Evolutionary conservation across 2,329 filamentous ascomycete genomes (phyloP).

Genomic region (Xylaria sp.): DNA sequence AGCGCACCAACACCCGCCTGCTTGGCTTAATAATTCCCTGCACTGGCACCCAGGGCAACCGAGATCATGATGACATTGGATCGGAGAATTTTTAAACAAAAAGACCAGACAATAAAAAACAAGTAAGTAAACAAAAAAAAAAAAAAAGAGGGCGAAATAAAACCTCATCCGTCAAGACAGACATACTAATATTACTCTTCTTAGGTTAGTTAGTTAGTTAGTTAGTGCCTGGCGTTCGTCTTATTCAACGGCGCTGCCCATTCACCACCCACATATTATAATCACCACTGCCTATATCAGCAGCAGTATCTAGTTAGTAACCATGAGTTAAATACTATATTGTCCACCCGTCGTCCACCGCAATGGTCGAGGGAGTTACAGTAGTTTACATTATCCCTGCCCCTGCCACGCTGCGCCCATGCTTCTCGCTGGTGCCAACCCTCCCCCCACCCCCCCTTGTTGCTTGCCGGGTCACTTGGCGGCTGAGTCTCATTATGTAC

Average conservation of each 20-base stretch:
- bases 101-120: no score
- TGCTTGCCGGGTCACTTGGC: no score
- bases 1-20: neutral
- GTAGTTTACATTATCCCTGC: slow-evolving; percentile 2
- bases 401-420: slow-evolving; percentile 11
- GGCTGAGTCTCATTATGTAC: slow-evolving; percentile 24
- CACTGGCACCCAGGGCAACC: neutral
- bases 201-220: no score
- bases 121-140: neutral
- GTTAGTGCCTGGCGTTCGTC: neutral
- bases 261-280: neutral
- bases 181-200: no score
- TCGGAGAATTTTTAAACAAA: slow-evolving; percentile 2
- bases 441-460: no score
- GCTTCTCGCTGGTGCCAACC: neutral
- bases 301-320: no score
- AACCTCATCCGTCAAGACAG: neutral
- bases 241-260: neutral
- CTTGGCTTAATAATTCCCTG: slow-evolving; percentile 6
- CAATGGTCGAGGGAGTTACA: no score
- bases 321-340: no score
- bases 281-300: neutral
- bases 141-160: neutral
- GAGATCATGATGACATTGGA: slow-evolving; percentile 1
- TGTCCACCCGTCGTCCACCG: neutral